Conservation (phyloP, 73 alveolate species). For the Tetrahymena malaccensis region DNA sequence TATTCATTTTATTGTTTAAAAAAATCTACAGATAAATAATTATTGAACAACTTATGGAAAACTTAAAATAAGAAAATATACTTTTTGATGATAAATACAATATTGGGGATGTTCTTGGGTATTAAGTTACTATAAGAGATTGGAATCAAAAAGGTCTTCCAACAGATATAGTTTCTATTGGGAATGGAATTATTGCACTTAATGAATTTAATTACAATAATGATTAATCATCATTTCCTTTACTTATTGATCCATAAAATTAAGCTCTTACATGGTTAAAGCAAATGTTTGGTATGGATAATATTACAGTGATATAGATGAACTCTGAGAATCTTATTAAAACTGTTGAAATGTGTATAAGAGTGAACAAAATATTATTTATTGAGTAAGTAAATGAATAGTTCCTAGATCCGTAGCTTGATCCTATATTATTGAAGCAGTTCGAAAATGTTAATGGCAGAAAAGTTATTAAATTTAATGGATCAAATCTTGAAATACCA, state of each 20-base stretch:
- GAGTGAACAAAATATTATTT: conserved; percentile 55
- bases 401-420: conserved; percentile 76
- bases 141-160: conserved; percentile 96
- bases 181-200: conserved; percentile 85
- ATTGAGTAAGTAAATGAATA: conserved; percentile 81
- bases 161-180: conserved; percentile 88
- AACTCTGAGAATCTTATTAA: conserved; percentile 60
- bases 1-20: no score
- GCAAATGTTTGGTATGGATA: conserved; percentile 50
- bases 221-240: conserved; percentile 73
- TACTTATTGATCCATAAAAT: conserved; percentile 89
- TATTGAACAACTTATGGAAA: conserved; percentile 56
- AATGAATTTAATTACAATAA: conserved; percentile 46
- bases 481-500: conserved; percentile 77
- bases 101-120: conserved; percentile 73
- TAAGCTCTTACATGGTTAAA: conserved; percentile 89
- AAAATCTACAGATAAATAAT: conserved; percentile 56
- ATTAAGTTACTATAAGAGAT: conserved; percentile 82
- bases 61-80: conserved; percentile 57
- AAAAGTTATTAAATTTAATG: conserved; percentile 73
- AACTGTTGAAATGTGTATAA: conserved; percentile 54
- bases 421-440: conserved; percentile 61
- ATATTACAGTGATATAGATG: conserved; percentile 52
- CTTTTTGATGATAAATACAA: conserved; percentile 61
- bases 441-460: conserved; percentile 55